phyloP scores from a whole-genome alignment of 345 rosid species.

The Eutrema yunnanense region DNA sequence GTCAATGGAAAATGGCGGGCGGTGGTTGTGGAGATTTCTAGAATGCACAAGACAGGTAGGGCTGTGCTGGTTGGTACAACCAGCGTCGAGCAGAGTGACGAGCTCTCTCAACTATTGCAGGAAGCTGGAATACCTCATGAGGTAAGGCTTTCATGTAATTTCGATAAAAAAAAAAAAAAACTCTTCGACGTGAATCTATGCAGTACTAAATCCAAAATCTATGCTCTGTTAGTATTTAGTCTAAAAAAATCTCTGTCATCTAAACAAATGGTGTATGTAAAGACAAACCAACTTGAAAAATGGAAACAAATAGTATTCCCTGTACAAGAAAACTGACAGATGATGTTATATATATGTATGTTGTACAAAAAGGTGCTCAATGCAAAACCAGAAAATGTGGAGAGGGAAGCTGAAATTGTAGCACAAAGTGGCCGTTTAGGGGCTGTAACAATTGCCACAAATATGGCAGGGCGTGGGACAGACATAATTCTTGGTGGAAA shows the following conservation, averaged over 20 bases:
- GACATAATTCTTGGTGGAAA: slow-evolving; percentile 97
- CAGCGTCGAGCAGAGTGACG: slow-evolving; percentile 98
- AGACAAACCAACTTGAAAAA: not conserved
- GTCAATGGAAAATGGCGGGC: slow-evolving; percentile 90
- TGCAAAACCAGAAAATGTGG: slow-evolving; percentile 99
- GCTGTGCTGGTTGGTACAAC: slow-evolving; percentile 98
- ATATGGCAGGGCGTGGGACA: slow-evolving; percentile 99
- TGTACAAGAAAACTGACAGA: slow-evolving; percentile 16
- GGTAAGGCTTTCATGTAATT: slow-evolving; percentile 37
- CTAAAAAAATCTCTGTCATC: not conserved
- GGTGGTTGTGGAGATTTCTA: slow-evolving; percentile 89
- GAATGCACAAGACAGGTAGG: slow-evolving; percentile 90
- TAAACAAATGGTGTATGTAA: not conserved
- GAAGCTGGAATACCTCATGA: slow-evolving; percentile 90
- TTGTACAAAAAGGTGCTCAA: slow-evolving; percentile 69
- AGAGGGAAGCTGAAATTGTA: slow-evolving; percentile 99
- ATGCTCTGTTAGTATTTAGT: not conserved
- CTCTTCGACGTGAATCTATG: not conserved
- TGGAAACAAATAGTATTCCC: not conserved
- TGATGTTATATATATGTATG: slow-evolving; percentile 16
- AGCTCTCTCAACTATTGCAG: slow-evolving; percentile 67
- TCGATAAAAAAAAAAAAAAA: not conserved
- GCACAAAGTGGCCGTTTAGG: slow-evolving; percentile 98
- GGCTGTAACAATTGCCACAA: slow-evolving; percentile 96
- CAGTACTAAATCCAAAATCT: not conserved